A percentile compares a stretch with the other conserved stretches of the same genome.
These are phyloP conservation scores for Beverwykella pulmonaria DNA, from an alignment of 495 filamentous ascomycete species.

Conservation along the genomic window DNA sequence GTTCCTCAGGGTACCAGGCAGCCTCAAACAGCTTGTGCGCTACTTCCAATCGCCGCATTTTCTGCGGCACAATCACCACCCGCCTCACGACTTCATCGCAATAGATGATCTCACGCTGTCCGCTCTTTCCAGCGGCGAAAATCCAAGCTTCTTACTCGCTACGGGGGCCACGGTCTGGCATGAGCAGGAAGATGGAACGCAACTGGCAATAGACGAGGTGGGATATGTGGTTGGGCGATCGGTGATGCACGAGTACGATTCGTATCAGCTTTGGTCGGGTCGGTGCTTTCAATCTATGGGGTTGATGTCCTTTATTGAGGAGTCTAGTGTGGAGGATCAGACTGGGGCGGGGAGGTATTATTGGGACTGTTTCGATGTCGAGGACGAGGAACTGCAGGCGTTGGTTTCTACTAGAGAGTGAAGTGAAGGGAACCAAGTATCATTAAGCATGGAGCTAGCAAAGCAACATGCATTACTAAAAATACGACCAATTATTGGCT, in stretches of 20 bases:
- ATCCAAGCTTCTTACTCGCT: not conserved
- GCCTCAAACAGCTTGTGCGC: not conserved
- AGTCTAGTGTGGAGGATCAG: not conserved
- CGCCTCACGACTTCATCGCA: constrained; percentile 2
- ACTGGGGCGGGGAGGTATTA: constrained; percentile 1
- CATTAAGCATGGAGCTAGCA: too few species aligned
- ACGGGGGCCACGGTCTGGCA: not conserved
- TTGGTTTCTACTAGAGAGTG: not conserved
- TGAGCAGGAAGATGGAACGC: not conserved
- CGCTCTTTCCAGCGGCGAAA: not conserved
- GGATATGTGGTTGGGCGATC: not conserved
- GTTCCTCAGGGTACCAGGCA: not conserved
- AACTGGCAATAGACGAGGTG: not conserved
- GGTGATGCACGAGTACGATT: not conserved
- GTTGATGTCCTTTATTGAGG: not conserved
- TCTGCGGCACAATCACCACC: not conserved
- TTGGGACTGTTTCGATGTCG: constrained; percentile 7
- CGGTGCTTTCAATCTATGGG: not conserved
- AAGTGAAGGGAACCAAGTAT: not conserved
- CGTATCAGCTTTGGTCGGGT: not conserved
- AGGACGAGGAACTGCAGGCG: not conserved
- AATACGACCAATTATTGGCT: not conserved
- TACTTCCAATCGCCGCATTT: not conserved
- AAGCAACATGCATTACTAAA: not conserved
- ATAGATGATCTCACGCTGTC: not conserved